These are phyloP conservation scores for Bertia moriformis DNA, from an alignment of 2,329 filamentous ascomycete genomes.

Conservation along the genomic window DNA sequence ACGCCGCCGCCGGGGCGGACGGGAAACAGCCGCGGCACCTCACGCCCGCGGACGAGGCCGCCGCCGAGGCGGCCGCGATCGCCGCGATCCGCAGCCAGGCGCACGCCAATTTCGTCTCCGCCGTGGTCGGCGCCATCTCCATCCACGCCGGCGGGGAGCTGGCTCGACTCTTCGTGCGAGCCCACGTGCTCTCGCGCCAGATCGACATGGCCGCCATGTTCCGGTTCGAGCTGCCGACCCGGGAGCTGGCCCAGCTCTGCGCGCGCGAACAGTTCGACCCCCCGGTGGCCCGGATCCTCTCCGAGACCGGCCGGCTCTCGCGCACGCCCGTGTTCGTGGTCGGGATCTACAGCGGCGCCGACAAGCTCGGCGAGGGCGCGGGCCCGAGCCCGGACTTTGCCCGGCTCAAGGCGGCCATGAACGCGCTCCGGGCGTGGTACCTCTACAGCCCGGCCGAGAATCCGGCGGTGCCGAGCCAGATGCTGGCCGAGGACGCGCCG, in stretches of 20 bases:
- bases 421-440: constrained; percentile 87
- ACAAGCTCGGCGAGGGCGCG: constrained; percentile 84
- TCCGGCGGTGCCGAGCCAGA: constrained; percentile 55
- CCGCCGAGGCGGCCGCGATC: constrained; percentile 8
- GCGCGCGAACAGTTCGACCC: constrained; percentile 76
- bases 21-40: constrained; percentile 6
- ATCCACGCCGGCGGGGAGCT: constrained; percentile 66
- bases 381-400: constrained; percentile 67
- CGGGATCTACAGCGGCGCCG: constrained; percentile 78
- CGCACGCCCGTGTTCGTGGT: constrained; percentile 88
- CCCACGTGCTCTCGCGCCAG: constrained; percentile 69
- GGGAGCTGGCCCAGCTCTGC: constrained; percentile 72
- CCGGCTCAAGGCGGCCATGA: constrained; percentile 65
- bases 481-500: constrained; percentile 43
- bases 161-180: constrained; percentile 69
- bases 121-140: constrained; percentile 73
- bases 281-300: constrained; percentile 74
- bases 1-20: too few species aligned
- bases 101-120: constrained; percentile 66
- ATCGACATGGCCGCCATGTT: constrained; percentile 69
- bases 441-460: constrained; percentile 65
- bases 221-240: constrained; percentile 67
- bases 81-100: constrained; percentile 24
- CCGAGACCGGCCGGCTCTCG: constrained; percentile 75
- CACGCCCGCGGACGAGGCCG: constrained; percentile 4